phyloP scores from a whole-genome alignment of 2,329 filamentous ascomycete species.

The Penicillium paneum region DNA sequence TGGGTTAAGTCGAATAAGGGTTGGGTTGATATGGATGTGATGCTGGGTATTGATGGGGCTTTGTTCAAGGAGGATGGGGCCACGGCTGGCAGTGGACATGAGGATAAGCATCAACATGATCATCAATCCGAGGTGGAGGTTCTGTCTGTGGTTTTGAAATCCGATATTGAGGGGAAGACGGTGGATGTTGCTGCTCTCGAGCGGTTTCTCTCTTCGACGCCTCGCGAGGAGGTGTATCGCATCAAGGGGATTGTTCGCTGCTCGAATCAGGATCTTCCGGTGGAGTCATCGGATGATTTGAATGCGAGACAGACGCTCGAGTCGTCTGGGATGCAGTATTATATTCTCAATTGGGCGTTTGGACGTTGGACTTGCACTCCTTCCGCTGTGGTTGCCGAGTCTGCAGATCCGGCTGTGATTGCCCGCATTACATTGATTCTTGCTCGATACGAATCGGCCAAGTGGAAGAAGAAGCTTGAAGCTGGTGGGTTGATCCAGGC shows the following conservation, averaged over 20 bases:
- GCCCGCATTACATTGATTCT: slow-evolving; percentile 47
- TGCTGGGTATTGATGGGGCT: slow-evolving; percentile 85
- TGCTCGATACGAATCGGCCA: slow-evolving; percentile 46
- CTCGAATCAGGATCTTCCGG: slow-evolving; percentile 41
- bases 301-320: slow-evolving; percentile 30
- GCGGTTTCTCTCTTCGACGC: slow-evolving; percentile 65
- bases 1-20: slow-evolving; percentile 84
- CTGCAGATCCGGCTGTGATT: slow-evolving; percentile 31
- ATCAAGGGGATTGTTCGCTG: slow-evolving; percentile 71
- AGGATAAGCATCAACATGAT: slow-evolving; percentile 48
- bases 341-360: slow-evolving; percentile 98
- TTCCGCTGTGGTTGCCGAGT: slow-evolving; percentile 39
- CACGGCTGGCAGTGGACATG: slow-evolving; percentile 34
- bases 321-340: slow-evolving; percentile 50
- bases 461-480: slow-evolving; percentile 51
- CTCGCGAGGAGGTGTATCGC: slow-evolving; percentile 91
- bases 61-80: slow-evolving; percentile 50
- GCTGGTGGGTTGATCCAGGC: slow-evolving; percentile 37
- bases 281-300: slow-evolving; percentile 47
- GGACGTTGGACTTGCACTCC: slow-evolving; percentile 88
- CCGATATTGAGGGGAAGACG: slow-evolving; percentile 41
- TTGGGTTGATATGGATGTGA: slow-evolving; percentile 69
- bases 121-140: slow-evolving; percentile 90
- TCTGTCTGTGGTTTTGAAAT: slow-evolving; percentile 69
- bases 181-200: slow-evolving; percentile 61